Evolutionary conservation across 2,329 filamentous ascomycete species (phyloP), one percentile per base, ranked within the genome.

Genomic region (Neobulgaria alba): DNA sequence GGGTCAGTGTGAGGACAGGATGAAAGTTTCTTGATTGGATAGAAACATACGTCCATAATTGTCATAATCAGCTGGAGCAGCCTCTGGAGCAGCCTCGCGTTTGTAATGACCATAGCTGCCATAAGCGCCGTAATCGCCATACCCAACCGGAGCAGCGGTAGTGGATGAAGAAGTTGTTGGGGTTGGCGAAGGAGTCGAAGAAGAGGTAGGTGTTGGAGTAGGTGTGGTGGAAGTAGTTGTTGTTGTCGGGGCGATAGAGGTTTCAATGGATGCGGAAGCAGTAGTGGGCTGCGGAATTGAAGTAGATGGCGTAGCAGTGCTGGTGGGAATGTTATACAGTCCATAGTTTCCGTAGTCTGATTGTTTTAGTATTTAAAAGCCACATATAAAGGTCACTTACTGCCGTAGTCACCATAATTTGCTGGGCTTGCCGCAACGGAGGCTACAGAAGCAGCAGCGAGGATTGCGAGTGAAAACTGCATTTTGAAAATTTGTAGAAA

Each of bases 21-120:
- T n/a, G n/a, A n/a, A n/a, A n/a, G n/a, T n/a, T n/a, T n/a, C n/a
- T n/a, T n/a, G n/a, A n/a, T n/a, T n/a, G n/a, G n/a, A n/a, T n/a
- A n/a, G n/a, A n/a, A 16, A 19, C 17, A 35, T 34, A 40, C 32
- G 16, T 20, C 32, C 43, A 34, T 46, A 46, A 26, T 41, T 33
- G 17, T 26, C 35, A 36, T 40, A 38, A 20, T 45, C 36, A 32
- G 35, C 43, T 38, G 47, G 39, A 33, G 40, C 42, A 34, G 49
- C 3, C 9, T 33, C n/a, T 10, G 29, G 29, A 26, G 15, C n/a
- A 30, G 16, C 12, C 29, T 10, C 37, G 12, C 33, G 15, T 18
- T 20, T 35, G 17, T 35, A 35, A 10, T 35, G 18, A 15, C n/a
- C 16, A 20, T 35, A 35, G 17, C 20, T 35, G 16, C n/a, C 16